These are phyloP conservation scores for Incumbomyces delicatus DNA, from an alignment of 2,329 filamentous ascomycete genomes.

Conservation along the genomic window DNA sequence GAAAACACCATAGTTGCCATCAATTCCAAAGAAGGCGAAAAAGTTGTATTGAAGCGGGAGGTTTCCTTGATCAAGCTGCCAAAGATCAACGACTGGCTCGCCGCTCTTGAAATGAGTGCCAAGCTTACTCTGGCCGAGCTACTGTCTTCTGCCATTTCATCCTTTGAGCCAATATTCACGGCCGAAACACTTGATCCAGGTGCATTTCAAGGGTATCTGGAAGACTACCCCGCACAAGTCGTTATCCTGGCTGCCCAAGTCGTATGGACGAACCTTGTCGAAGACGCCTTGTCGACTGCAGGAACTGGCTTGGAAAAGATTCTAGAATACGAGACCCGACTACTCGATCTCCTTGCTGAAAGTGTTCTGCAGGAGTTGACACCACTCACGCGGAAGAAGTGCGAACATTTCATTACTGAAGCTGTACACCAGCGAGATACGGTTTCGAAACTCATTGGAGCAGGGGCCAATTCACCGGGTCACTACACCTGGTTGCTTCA, in stretches of 20 bases:
- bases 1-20: constrained; percentile 83
- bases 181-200: constrained; percentile 59
- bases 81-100: constrained; percentile 98
- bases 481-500: constrained; percentile 91
- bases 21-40: constrained; percentile 89
- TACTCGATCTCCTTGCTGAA: constrained; percentile 75
- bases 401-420: constrained; percentile 96
- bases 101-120: constrained; percentile 84
- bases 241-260: constrained; percentile 90
- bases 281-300: constrained; percentile 62
- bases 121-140: constrained; percentile 87
- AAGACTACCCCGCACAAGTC: constrained; percentile 80
- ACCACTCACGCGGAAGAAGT: constrained; percentile 83
- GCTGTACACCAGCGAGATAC: constrained; percentile 95
- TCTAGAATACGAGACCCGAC: constrained; percentile 71
- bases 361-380: constrained; percentile 86
- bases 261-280: constrained; percentile 84
- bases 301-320: constrained; percentile 60
- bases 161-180: constrained; percentile 70
- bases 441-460: constrained; percentile 73
- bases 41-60: constrained; percentile 75
- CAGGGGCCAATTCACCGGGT: constrained; percentile 62
- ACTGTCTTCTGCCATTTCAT: constrained; percentile 72
- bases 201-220: constrained; percentile 70
- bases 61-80: constrained; percentile 90